These are phyloP conservation scores for Musa beccarii DNA, from an alignment of 176 grass and related monocot species.

Conservation along the genomic window DNA sequence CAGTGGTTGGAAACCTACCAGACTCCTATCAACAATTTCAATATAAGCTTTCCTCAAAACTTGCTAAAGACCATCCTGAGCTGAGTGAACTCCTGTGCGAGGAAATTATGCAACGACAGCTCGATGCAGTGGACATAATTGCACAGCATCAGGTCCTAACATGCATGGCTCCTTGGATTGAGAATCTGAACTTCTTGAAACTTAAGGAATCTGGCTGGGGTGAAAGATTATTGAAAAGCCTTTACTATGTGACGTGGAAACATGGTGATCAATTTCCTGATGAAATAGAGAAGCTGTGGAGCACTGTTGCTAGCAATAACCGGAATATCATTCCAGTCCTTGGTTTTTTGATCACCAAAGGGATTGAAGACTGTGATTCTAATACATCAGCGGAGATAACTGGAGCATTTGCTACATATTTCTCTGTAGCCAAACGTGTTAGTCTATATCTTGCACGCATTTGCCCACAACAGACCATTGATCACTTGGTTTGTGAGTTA, in stretches of 20 bases:
- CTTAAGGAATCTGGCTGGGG: slow-evolving; percentile 90
- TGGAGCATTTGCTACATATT: slow-evolving; percentile 92
- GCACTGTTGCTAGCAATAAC: slow-evolving; percentile 90
- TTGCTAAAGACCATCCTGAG: slow-evolving; percentile 98
- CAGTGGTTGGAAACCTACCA: slow-evolving; percentile 96
- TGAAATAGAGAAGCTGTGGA: slow-evolving; percentile 98
- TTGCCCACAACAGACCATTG: slow-evolving; percentile 89
- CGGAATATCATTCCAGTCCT: slow-evolving; percentile 97
- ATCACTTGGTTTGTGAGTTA: slow-evolving; percentile 91
- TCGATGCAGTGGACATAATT: slow-evolving; percentile 93
- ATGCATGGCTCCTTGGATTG: slow-evolving; percentile 98
- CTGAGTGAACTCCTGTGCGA: slow-evolving; percentile 71
- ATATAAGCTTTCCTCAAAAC: slow-evolving; percentile 87
- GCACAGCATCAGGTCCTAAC: slow-evolving; percentile 98
- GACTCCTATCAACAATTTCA: slow-evolving; percentile 99
- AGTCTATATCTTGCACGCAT: slow-evolving; percentile 96
- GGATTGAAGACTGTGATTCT: slow-evolving; percentile 89
- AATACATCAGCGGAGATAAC: slow-evolving; percentile 95
- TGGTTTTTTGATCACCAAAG: slow-evolving; percentile 91
- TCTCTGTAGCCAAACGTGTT: slow-evolving; percentile 93
- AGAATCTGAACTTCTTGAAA: slow-evolving; percentile 91
- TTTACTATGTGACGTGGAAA: slow-evolving; percentile 97
- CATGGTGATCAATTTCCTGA: slow-evolving; percentile 98
- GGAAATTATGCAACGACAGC: slow-evolving; percentile 98
- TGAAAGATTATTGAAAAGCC: slow-evolving; percentile 81